Evolutionary conservation across 371 early-diverging fungal genomes (phyloP).

Genomic region (Rhizopus stolonifer): DNA sequence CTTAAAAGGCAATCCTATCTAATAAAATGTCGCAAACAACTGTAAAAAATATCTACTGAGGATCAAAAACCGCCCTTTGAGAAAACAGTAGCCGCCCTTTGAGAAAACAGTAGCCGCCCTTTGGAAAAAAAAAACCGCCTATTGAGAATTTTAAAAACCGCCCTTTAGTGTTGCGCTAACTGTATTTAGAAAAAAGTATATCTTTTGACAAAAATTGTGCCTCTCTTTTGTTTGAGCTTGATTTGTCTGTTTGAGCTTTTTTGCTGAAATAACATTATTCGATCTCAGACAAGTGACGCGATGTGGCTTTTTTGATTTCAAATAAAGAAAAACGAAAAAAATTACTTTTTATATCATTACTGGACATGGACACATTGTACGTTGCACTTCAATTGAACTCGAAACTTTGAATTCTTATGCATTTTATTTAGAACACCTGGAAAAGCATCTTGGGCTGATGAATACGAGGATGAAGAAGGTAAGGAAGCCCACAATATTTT

Average conservation of each 20-base stretch:
- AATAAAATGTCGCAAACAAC: too few relatives aligned
- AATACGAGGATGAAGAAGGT: constrained; percentile 66
- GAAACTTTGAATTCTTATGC: not conserved
- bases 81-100: too few relatives aligned
- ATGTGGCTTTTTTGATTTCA: not conserved
- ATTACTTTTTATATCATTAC: constrained; percentile 6
- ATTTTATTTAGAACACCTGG: constrained; percentile 21
- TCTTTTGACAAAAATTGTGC: too few relatives aligned
- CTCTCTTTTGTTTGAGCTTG: too few relatives aligned
- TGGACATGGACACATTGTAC: constrained; percentile 33
- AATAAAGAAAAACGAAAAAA: not conserved
- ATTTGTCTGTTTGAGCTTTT: too few relatives aligned
- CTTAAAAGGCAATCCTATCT: too few relatives aligned
- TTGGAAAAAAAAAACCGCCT: too few relatives aligned
- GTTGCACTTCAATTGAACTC: not conserved
- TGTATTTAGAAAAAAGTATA: too few relatives aligned
- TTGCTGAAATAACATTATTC: not conserved
- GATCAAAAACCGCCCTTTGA: too few relatives aligned
- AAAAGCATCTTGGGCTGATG: constrained; percentile 67
- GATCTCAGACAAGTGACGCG: not conserved
- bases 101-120: too few relatives aligned
- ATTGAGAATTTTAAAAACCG: too few relatives aligned
- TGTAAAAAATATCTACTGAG: too few relatives aligned
- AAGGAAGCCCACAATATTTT: not conserved
- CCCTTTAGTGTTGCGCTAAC: not conserved